phyloP scores from a whole-genome alignment of 2,329 filamentous ascomycete species.

The Colletotrichum sidae region DNA sequence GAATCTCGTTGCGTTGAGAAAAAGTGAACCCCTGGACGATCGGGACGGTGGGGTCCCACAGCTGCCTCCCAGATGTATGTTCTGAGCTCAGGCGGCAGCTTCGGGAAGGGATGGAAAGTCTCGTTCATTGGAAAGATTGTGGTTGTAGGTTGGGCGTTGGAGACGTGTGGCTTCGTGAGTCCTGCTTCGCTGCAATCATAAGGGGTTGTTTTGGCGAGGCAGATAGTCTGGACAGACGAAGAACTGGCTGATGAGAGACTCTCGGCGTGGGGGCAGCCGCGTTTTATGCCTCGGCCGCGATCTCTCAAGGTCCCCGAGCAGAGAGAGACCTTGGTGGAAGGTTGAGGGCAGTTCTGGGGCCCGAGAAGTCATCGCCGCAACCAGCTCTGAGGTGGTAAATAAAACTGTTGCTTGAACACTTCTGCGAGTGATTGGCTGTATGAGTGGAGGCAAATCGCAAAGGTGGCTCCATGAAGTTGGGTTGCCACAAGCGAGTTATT shows the following conservation, averaged over 20 bases:
- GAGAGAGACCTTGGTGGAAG: too few relatives aligned
- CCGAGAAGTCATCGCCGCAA: too few relatives aligned
- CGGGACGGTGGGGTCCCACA: not conserved
- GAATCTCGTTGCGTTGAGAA: not conserved
- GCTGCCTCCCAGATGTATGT: slow-evolving; percentile 10
- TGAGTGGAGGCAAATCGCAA: too few relatives aligned
- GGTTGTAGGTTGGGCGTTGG: not conserved
- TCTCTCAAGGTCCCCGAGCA: not conserved
- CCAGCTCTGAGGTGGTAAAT: too few relatives aligned
- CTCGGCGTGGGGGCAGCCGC: slow-evolving; percentile 43
- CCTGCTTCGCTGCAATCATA: not conserved
- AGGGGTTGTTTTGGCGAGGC: not conserved
- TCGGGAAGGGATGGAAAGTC: slow-evolving; percentile 1
- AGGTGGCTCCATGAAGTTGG: too few relatives aligned
- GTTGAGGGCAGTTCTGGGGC: too few relatives aligned
- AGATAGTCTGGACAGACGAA: not conserved
- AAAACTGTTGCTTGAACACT: too few relatives aligned
- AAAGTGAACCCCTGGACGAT: slow-evolving; percentile 2
- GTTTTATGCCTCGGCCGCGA: not conserved
- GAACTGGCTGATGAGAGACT: not conserved
- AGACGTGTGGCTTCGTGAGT: not conserved
- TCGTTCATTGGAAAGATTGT: not conserved
- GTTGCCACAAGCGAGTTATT: too few relatives aligned
- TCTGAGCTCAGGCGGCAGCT: slow-evolving; percentile 17
- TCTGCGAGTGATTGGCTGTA: too few relatives aligned